Base-by-base conservation (phyloP, 495 filamentous ascomycete genomes). In the Bathelium albidoporum region DNA sequence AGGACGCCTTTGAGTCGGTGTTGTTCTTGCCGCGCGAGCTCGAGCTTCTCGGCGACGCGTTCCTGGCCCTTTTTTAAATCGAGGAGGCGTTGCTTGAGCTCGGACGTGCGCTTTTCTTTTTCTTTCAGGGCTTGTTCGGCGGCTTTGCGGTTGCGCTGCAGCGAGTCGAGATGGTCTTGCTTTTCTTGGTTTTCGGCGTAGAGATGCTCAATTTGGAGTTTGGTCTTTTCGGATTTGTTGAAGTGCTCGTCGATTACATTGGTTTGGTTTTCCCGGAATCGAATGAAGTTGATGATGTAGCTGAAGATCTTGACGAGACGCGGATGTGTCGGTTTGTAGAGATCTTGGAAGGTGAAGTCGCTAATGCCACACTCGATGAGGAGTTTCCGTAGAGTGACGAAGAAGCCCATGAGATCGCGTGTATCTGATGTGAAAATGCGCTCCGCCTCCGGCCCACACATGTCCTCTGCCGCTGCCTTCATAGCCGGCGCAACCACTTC, bases 251-350 rank as follows among this genome's bases (percentile, higher is more conserved):
- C 90, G 58, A 97, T 96, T 1, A 90, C 82, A 16, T 78, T 75
- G 7, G 88, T 89, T 75, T 96, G 91, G 62, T 85, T 89, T 76
- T 96, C 92, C 65, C 95, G 89, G 76, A 97, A 98, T 58, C 94
- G 84, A 59, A 96, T 91, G 75, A 98, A 98, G 76, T 98, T 98
- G 76, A 98, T 97, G 60, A 97, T 80, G 71, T 96, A 97, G 31
- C 88, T 93, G 70, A 97, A 91, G 64, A 97, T 91, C 75, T 89
- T 91, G 64, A 89, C 86, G 4, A 98, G 82, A 60, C 94, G 87
- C 60, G 86, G 86, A 70, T 90, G 88, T 14, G 90, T 95, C 28
- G 94, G 94, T 75, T 87, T 89, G 65, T 89, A 88, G 5, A 98
- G 74, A 71, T 98, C 94, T 32, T 83, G 83, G 75, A 97, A 96